Evolutionary conservation across 495 filamentous ascomycete species (phyloP).

Genomic region (Aspergillus sclerotiicarbonarius): DNA sequence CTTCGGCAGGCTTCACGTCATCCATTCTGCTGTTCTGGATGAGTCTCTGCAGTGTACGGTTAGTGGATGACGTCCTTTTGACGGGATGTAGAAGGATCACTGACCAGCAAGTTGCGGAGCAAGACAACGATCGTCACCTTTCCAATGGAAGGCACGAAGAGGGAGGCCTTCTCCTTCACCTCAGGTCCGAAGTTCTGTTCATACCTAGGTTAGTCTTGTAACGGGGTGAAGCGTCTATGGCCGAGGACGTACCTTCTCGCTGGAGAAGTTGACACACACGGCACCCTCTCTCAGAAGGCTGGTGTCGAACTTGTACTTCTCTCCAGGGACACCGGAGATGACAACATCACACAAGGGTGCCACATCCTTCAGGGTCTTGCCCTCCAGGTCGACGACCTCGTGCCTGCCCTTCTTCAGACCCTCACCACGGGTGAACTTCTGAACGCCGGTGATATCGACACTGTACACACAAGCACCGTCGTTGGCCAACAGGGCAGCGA

Average conservation of each 20-base stretch:
- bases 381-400: constrained; percentile 76
- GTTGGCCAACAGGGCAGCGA: constrained; percentile 94
- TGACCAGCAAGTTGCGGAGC: constrained; percentile 81
- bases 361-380: constrained; percentile 72
- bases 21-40: constrained; percentile 49
- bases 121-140: constrained; percentile 96
- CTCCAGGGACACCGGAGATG: constrained; percentile 86
- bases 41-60: constrained; percentile 37
- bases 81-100: constrained; percentile 25
- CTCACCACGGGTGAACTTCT: constrained; percentile 83
- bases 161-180: constrained; percentile 91
- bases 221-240: neutral
- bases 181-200: constrained; percentile 77
- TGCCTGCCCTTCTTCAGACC: constrained; percentile 80
- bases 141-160: constrained; percentile 94
- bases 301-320: constrained; percentile 83
- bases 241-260: constrained; percentile 62
- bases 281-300: constrained; percentile 80
- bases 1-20: constrained; percentile 44
- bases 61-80: neutral
- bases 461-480: constrained; percentile 94
- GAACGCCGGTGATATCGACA: constrained; percentile 88
- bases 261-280: constrained; percentile 97
- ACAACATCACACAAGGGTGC: constrained; percentile 88
- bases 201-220: constrained; percentile 2